These are phyloP conservation scores for Entrophospora sp. DNA, from an alignment of 192 early-diverging fungal species.

Conservation along the genomic window DNA sequence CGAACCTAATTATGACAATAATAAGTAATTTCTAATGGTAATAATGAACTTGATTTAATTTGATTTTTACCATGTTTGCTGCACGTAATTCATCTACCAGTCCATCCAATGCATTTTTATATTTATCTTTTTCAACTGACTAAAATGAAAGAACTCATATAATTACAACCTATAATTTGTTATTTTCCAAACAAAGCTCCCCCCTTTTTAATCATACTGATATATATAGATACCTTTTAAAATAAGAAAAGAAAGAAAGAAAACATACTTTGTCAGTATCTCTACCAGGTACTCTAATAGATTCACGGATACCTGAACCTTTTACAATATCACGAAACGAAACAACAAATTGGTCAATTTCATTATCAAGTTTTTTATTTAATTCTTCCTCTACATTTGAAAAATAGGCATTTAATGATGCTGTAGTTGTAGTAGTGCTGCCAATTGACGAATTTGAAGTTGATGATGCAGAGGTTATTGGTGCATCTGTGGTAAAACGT, in stretches of 20 bases:
- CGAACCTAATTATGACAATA: not conserved
- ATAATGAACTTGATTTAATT: not conserved
- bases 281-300: not conserved
- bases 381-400: constrained; percentile 11
- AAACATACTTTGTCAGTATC: not conserved
- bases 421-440: constrained; percentile 11
- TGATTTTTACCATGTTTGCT: constrained; percentile 6
- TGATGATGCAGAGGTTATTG: constrained; percentile 4
- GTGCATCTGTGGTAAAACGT: constrained; percentile 9
- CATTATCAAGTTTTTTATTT: constrained; percentile 11
- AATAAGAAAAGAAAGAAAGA: not conserved
- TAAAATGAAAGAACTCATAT: not conserved
- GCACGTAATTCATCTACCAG: constrained; percentile 8
- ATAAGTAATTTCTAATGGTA: not conserved
- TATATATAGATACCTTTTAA: not conserved
- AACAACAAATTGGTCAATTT: constrained; percentile 7
- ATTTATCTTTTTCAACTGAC: constrained; percentile 21
- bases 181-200: too few species aligned
- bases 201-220: too few species aligned
- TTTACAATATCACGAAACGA: constrained; percentile 9
- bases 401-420: constrained; percentile 14
- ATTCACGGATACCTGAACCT: not conserved
- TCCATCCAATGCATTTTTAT: constrained; percentile 11
- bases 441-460: not conserved
- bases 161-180: too few species aligned